These are phyloP conservation scores for Stramenopiles sp. DNA, from an alignment of 352 stramenopile species.

Conservation along the genomic window DNA sequence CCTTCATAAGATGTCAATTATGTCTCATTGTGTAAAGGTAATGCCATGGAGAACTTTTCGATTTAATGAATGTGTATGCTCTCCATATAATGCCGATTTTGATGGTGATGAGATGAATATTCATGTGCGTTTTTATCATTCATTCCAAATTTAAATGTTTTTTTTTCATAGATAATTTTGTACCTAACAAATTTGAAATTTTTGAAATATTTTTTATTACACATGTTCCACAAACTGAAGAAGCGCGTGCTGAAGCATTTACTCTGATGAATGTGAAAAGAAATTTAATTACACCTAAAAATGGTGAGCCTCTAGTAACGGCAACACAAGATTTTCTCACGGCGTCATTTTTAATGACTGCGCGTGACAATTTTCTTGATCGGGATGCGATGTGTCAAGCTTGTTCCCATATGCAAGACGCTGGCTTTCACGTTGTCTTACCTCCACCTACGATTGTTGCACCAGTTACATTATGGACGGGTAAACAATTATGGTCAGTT, in stretches of 20 bases:
- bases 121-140: too few species aligned
- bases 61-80: constrained; percentile 98
- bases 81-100: constrained; percentile 97
- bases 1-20: constrained; percentile 97
- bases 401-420: constrained; percentile 68
- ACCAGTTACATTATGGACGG: constrained; percentile 67
- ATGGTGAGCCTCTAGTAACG: constrained; percentile 84
- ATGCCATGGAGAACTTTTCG: constrained; percentile 78
- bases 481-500: constrained; percentile 72
- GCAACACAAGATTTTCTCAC: constrained; percentile 98
- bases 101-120: constrained; percentile 99
- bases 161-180: too few species aligned
- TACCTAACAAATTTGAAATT: too few species aligned
- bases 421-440: constrained; percentile 59
- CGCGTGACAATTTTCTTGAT: constrained; percentile 93
- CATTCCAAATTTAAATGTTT: too few species aligned
- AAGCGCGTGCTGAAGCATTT: constrained; percentile 75
- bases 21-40: constrained; percentile 49
- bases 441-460: constrained; percentile 40
- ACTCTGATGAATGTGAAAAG: constrained; percentile 86
- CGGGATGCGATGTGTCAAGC: constrained; percentile 74
- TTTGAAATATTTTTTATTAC: too few species aligned
- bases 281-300: constrained; percentile 85
- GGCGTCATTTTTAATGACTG: constrained; percentile 79
- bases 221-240: constrained; percentile 90